Percentiles rank a stretch among this genome's conserved stretches.
These are phyloP conservation scores for Auriculariales sp. DNA, from an alignment of 768 basidiomycete genomes.

Conservation along the genomic window DNA sequence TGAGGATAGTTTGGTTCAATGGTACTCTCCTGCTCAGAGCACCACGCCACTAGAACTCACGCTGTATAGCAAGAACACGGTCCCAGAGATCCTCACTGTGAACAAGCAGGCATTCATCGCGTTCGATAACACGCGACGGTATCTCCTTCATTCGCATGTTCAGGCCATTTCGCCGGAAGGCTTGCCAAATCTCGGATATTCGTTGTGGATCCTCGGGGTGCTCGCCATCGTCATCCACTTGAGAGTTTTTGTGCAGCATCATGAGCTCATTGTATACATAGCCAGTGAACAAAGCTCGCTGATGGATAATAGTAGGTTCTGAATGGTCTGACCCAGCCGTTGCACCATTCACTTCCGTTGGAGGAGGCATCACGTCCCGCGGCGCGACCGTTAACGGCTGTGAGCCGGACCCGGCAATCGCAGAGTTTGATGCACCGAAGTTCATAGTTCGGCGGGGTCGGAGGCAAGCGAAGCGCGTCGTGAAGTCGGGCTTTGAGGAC, in stretches of 20 bases:
- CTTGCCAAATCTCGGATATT: constrained; percentile 60
- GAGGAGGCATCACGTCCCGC: neutral
- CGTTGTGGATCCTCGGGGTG: constrained; percentile 67
- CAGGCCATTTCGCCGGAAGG: constrained; percentile 43
- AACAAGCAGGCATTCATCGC: constrained; percentile 73
- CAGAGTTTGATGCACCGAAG: too few species aligned
- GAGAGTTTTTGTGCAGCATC: constrained; percentile 65
- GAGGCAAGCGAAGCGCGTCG: too few species aligned
- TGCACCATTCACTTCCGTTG: neutral
- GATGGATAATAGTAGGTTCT: neutral
- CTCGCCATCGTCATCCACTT: constrained; percentile 30
- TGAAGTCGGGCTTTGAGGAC: too few species aligned
- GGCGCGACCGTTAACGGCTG: neutral
- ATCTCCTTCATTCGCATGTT: constrained; percentile 60
- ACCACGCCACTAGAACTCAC: constrained; percentile 31
- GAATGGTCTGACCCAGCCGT: neutral
- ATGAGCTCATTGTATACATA: constrained; percentile 80
- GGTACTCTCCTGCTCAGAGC: neutral
- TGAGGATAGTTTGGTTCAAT: constrained; percentile 15
- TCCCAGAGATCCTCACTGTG: constrained; percentile 90
- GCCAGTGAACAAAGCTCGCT: constrained; percentile 34
- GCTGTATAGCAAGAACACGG: constrained; percentile 67
- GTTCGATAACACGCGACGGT: constrained; percentile 56
- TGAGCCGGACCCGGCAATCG: too few species aligned
- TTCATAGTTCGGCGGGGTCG: too few species aligned